Conservation (phyloP, 2,329 filamentous ascomycete genomes). For the Colletotrichum filicis region DNA sequence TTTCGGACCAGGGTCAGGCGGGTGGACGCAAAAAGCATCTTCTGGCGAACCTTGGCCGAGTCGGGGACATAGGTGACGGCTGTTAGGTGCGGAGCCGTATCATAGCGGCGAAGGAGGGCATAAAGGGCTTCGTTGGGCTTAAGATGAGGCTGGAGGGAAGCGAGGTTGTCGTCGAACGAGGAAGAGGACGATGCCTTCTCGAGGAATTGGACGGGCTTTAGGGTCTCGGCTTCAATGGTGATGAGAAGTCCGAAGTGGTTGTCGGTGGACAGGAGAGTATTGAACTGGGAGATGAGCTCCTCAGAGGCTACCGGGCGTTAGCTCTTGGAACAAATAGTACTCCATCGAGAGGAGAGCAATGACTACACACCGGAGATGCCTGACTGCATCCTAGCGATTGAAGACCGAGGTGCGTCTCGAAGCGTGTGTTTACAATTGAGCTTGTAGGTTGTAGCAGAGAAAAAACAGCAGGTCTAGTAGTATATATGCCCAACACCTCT, state of each 20-base stretch:
- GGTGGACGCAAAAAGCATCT: conserved; percentile 87
- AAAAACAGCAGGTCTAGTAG: no score
- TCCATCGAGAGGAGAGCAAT: neutral
- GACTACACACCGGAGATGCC: conserved; percentile 74
- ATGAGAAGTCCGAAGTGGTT: conserved; percentile 77
- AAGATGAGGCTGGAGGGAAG: conserved; percentile 70
- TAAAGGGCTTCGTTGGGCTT: conserved; percentile 76
- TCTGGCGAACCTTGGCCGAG: conserved; percentile 81
- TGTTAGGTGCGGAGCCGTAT: conserved; percentile 67
- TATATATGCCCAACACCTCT: neutral
- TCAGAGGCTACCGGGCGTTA: conserved; percentile 68
- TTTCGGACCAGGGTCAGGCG: conserved; percentile 80
- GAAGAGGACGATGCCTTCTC: conserved; percentile 63
- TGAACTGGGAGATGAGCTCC: conserved; percentile 82
- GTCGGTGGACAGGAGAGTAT: conserved; percentile 70
- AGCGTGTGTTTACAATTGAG: neutral
- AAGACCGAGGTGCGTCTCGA: neutral
- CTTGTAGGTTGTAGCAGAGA: neutral
- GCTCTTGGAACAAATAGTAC: neutral
- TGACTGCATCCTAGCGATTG: conserved; percentile 71
- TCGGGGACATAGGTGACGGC: conserved; percentile 85
- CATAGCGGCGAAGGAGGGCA: conserved; percentile 77
- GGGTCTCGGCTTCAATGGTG: conserved; percentile 75
- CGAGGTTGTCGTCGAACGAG: conserved; percentile 73
- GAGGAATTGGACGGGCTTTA: conserved; percentile 67